Evolutionary conservation across 176 grass and related monocot genomes (phyloP).

Genomic region (Zizania latifolia): DNA sequence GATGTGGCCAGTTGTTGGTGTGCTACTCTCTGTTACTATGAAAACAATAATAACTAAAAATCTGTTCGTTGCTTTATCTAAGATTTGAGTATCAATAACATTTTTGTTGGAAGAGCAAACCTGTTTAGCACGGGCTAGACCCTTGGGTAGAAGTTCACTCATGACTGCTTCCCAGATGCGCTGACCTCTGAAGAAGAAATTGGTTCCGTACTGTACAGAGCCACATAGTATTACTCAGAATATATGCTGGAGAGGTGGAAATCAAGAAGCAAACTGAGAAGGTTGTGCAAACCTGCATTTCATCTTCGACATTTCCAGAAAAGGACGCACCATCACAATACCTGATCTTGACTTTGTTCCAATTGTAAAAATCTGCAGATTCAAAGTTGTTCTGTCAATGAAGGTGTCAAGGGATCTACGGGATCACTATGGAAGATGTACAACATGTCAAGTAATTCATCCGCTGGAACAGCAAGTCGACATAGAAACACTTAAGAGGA

Average conservation of each 20-base stretch:
- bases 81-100: background rate
- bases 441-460: too few species aligned
- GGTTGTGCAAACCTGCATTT: constrained; percentile 31
- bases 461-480: background rate
- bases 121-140: constrained; percentile 58
- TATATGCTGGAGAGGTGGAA: background rate
- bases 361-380: constrained; percentile 75
- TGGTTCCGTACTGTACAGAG: constrained; percentile 36
- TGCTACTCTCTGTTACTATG: background rate
- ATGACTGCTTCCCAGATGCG: constrained; percentile 66
- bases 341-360: constrained; percentile 89
- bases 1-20: too few species aligned
- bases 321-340: constrained; percentile 92
- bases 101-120: constrained; percentile 25
- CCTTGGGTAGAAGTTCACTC: constrained; percentile 52
- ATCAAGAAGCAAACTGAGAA: background rate
- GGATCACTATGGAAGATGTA: background rate
- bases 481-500: too few species aligned
- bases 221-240: background rate
- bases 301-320: constrained; percentile 52
- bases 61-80: background rate
- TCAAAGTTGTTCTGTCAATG: background rate
- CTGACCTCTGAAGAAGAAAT: constrained; percentile 69
- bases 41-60: background rate
- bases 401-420: background rate